Base-by-base conservation (phyloP, 2,329 filamentous ascomycete genomes). In the Teratosphaeria zuluensis region DNA sequence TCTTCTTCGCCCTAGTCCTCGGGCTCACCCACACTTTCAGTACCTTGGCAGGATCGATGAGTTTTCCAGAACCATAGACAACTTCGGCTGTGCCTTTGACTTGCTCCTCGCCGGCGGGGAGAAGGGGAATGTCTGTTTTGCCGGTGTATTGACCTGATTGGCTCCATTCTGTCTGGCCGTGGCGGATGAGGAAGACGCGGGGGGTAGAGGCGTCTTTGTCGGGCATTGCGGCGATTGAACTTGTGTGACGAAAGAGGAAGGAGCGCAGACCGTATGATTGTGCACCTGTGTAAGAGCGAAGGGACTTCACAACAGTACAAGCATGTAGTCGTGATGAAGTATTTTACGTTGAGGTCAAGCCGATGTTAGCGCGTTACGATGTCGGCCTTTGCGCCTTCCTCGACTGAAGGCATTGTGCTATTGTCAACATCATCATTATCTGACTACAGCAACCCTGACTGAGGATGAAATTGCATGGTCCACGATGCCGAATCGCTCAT, bases 111-210 rank as follows among this genome's bases (percentile, higher is more conserved):
- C 92, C 92, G 70, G 90, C 88, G 55, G 80, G 76, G 0, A 92
- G 96, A 42, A 96, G 79, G 1, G 90, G 86, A 3, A 97, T 88
- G 69, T 97, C 92, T n/a, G 88, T 89, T 31, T 78, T 81, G 56
- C 91, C 88, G 0, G 92, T 97, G 75, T 96, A 90, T 56, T 85
- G 66, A 19, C 71, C 92, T 65, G 87, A 87, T 54, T 95, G 84
- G 4, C 89, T 95, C 92, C 92, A 97, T 78, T 95, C 90, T 3
- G 92, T 97, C 77, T 96, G 90, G 75, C 92, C 92, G 71, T 96
- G 92, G 66, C 92, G 89, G 72, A 91, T 77, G 65, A 94, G 84
- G 77, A 92, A 92, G 71, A 89, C 85, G 56, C 89, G 82, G 1
- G 89, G 89, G 1, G 86, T 84, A 1, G 73, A 60, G 53, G 70